phyloP scores from a whole-genome alignment of 2,329 filamentous ascomycete genomes.

The Aspergillus udagawae region DNA sequence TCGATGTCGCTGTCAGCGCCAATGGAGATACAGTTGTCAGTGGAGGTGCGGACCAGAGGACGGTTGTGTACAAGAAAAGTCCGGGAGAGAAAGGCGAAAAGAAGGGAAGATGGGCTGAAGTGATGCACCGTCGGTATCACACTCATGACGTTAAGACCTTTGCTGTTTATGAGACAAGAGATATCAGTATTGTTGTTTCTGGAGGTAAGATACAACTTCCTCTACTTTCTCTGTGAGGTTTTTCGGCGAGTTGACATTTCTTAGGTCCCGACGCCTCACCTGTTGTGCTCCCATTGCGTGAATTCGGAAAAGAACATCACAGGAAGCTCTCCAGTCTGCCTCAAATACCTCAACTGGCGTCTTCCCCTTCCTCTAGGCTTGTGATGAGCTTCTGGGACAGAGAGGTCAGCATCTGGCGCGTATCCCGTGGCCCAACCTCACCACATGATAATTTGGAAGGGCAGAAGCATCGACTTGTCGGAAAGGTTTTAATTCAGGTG shows the following conservation, averaged over 20 bases:
- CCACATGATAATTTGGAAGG: constrained; percentile 38
- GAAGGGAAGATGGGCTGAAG: constrained; percentile 70
- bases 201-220: constrained; percentile 62
- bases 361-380: constrained; percentile 68
- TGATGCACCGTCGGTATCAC: constrained; percentile 83
- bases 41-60: constrained; percentile 85
- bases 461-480: constrained; percentile 51
- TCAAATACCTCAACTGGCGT: constrained; percentile 68
- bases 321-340: constrained; percentile 79
- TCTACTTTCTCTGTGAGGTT: not conserved
- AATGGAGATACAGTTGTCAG: constrained; percentile 82
- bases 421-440: constrained; percentile 48
- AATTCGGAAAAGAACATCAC: constrained; percentile 75
- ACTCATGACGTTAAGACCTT: constrained; percentile 93
- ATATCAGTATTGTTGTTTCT: constrained; percentile 82
- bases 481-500: constrained; percentile 58
- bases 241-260: constrained; percentile 6
- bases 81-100: constrained; percentile 48
- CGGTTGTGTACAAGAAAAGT: constrained; percentile 71
- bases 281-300: constrained; percentile 73
- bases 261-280: constrained; percentile 80
- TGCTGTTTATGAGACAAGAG: constrained; percentile 79
- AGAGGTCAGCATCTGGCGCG: constrained; percentile 77
- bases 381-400: constrained; percentile 90
- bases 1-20: constrained; percentile 77